A percentile compares a stretch with the other conserved stretches of the same genome.
These are phyloP conservation scores for Mercurialis annua DNA, from an alignment of 345 rosid genomes.

Conservation along the genomic window DNA sequence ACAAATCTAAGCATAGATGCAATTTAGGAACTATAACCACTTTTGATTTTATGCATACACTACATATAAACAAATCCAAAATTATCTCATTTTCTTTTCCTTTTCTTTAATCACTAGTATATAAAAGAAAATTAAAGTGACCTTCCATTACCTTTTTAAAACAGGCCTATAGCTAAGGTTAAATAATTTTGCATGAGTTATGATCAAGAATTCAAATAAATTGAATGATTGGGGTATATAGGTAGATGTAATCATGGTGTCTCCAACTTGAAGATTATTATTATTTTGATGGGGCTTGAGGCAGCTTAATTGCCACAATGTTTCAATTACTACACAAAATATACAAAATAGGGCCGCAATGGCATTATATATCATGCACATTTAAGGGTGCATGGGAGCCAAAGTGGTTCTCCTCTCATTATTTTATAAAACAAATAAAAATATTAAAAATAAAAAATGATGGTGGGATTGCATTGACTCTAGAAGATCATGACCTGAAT, in stretches of 20 bases:
- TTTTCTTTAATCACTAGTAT: too few species aligned
- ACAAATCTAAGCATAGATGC: not conserved
- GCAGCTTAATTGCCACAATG: conserved; percentile 5
- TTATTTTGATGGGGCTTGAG: conserved; percentile 7
- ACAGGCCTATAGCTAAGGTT: not conserved
- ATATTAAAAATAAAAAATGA: too few species aligned
- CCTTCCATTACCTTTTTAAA: not conserved
- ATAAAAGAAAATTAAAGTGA: not conserved
- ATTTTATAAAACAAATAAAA: conserved; percentile 6
- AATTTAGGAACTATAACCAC: not conserved
- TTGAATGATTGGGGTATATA: not conserved
- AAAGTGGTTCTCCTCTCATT: conserved; percentile 19
- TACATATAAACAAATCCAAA: too few species aligned
- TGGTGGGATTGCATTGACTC: conserved; percentile 42
- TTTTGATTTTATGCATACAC: not conserved
- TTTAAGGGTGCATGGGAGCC: conserved; percentile 35
- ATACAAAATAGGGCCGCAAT: conserved; percentile 16
- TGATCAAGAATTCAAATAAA: not conserved
- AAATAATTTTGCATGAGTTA: not conserved
- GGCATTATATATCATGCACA: conserved; percentile 6
- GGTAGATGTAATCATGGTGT: conserved; percentile 31
- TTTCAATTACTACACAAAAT: not conserved
- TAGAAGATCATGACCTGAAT: conserved; percentile 33
- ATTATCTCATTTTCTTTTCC: too few species aligned
- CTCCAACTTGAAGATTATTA: conserved; percentile 25